phyloP scores from a whole-genome alignment of 306 rosid genomes.

The Quercus variabilis region DNA sequence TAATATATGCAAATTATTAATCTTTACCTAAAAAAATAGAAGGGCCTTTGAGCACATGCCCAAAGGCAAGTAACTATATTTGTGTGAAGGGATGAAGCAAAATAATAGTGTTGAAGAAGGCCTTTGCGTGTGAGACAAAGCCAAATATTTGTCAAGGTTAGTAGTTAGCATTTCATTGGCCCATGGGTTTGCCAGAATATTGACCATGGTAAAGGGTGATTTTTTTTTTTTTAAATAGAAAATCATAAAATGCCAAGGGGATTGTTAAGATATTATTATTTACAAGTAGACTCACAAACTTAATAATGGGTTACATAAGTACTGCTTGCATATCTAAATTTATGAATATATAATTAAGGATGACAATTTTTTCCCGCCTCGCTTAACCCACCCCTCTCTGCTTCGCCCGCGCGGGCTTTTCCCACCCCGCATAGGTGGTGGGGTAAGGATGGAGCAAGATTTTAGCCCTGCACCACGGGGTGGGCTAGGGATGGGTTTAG shows the following conservation, averaged over 20 bases:
- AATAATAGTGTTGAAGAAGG: no score
- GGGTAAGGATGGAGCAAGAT: no score
- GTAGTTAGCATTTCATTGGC: background rate
- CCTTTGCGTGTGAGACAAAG: background rate
- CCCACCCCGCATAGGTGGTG: no score
- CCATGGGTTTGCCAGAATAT: background rate
- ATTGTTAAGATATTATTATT: background rate
- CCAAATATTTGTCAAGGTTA: background rate
- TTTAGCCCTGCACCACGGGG: no score
- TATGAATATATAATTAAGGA: background rate
- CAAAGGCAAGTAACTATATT: no score
- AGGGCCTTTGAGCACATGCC: no score
- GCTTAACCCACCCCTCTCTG: no score
- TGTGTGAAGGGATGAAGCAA: no score
- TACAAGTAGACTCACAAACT: background rate
- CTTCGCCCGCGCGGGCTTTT: accelerated
- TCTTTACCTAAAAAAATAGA: no score
- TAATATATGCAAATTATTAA: no score
- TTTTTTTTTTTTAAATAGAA: background rate
- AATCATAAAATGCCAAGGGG: background rate
- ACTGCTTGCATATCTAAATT: background rate
- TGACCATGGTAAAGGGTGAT: background rate
- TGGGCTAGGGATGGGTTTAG: accelerated
- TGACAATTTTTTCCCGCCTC: accelerated
- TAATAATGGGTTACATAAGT: background rate